Base-by-base conservation (phyloP, 2,329 filamentous ascomycete genomes). In the Sporothrix euskadiensis region DNA sequence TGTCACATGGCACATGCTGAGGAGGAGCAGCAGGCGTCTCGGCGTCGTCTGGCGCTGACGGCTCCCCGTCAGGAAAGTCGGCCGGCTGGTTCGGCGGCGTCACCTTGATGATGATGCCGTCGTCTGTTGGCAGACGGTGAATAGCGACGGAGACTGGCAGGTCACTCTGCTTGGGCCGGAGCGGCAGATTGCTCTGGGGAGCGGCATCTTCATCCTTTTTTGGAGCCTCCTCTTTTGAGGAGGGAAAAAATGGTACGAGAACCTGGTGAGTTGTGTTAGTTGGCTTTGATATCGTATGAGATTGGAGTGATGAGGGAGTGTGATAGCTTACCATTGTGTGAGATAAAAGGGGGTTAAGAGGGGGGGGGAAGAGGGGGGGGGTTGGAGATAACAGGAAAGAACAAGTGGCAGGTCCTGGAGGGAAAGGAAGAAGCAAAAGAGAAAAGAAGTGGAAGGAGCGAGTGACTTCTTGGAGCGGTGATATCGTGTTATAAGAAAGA, bases 1-100 rank as follows among this genome's bases (percentile, higher is more conserved):
- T 86, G 74, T 90, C 88, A 77, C 86, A 89, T 1, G 87, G 85
- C 0, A 86, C 82, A 77, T 87, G 85, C 7, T 77, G 72, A 0
- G 81, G 74, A 0, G 75, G 61, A 6, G 12, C 19, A 3, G 12
- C 26, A 1, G 35, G 0, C 0, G 16, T 3, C 39, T 9, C 54
- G 12, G 39, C 32, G 41, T 7, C 39, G 14, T 49, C 19, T 3
- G 65, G 44, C 2, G 47, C 30, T 3, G 47, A n/a, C 8, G 32
- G 12, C 4, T 14, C 49, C 56, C 0, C 66, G 30, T 2, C 76
- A 22, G 0, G 14, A 30, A 19, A 52, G 8, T 65, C 44, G 8
- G 56, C 39, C 0, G 85, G 84, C 7, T 78, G 71, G 3, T 57
- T 78, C 0, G 86, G 87, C 0, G 86, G 84, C 4, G 82, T 78